Evolutionary conservation across 176 grass and related monocot species (phyloP), one percentile per base, ranked within the genome.

Genomic region (Oryza glumipatula): DNA sequence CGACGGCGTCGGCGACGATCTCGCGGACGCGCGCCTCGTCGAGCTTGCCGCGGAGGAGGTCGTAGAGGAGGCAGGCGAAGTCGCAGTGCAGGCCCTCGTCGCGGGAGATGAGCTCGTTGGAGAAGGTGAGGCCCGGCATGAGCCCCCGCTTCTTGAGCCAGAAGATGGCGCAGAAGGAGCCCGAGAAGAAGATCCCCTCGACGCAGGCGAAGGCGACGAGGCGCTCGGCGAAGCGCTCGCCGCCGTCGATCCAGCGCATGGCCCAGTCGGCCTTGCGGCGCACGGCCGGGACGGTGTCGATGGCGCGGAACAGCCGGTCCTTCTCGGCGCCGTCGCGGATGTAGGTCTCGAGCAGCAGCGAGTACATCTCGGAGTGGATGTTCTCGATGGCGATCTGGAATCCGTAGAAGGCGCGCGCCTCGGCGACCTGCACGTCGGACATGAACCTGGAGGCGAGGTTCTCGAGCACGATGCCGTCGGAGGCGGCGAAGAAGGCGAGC

Each of bases 341-440:
- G 73, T 95, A 98, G 15, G 93, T 94, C 61, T 98, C 96, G 9
- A 98, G 83, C 51, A 95, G 83, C 11, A 95, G 91, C 4, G 93
- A 95, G 74, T 98, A 98, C 73, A 93, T 98, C 87, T 98, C 96
- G 1, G 96, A 98, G 87, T 98, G 96, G 83, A 98, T 98, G 82
- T 95, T 98, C 85, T 98, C 96, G 65, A 98, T 95, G 76, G 96
- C 96, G 51, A 98, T 95, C 83, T 94, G 96, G 76, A 98, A 98
- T 3, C 93, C 96, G 79, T 98, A 98, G 77, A 98, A 98, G 54
- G 93, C 96, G 0, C 93, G 89, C 0, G 91, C 91, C 89, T 98
- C 96, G 15, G 93, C 87, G 13, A 95, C 84, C 80, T 95, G 96
- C 1, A 98, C 93, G 76, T 98, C 96, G 4, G 89, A 88, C 96